These are phyloP conservation scores for Aspergillus pseudotamarii DNA, from an alignment of 2,329 filamentous ascomycete species.

Conservation along the genomic window DNA sequence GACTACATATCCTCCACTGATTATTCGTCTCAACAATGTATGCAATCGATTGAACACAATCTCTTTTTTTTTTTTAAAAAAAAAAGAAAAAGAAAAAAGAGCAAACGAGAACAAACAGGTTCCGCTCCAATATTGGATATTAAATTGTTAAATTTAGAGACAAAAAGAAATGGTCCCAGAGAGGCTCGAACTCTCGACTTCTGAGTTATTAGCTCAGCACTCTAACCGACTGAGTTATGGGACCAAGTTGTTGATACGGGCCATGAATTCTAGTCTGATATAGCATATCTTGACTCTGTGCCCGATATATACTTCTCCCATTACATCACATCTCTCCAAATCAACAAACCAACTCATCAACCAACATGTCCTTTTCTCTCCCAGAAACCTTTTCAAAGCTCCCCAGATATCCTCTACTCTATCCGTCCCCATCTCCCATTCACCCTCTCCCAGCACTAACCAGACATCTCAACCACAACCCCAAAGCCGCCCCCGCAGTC, in stretches of 20 bases:
- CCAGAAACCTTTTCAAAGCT: slow-evolving; percentile 31
- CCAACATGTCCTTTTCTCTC: slow-evolving; percentile 21
- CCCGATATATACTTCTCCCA: not conserved
- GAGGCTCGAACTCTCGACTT: slow-evolving; percentile 10
- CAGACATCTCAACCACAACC: slow-evolving; percentile 12
- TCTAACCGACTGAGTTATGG: slow-evolving; percentile 7
- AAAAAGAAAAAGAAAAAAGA: not conserved
- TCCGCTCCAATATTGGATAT: too few relatives aligned
- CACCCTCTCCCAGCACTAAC: slow-evolving; percentile 31
- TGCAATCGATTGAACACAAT: too few relatives aligned
- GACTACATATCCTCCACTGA: too few relatives aligned
- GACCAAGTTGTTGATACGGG: not conserved
- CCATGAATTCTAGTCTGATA: too few relatives aligned
- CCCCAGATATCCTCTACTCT: slow-evolving; percentile 33
- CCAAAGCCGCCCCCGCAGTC: slow-evolving; percentile 16
- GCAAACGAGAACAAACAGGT: too few relatives aligned
- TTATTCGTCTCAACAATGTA: too few relatives aligned
- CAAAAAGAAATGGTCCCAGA: not conserved
- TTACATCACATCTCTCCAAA: not conserved
- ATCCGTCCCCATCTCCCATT: slow-evolving; percentile 34
- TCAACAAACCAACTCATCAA: not conserved
- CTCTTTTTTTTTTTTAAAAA: not conserved
- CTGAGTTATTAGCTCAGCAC: slow-evolving; percentile 8
- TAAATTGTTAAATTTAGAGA: too few relatives aligned
- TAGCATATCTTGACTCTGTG: not conserved